A percentile compares a stretch with the other conserved stretches of the same genome.
phyloP scores from a whole-genome alignment of 164 flowering plant species.

The Vitis cinerea region DNA sequence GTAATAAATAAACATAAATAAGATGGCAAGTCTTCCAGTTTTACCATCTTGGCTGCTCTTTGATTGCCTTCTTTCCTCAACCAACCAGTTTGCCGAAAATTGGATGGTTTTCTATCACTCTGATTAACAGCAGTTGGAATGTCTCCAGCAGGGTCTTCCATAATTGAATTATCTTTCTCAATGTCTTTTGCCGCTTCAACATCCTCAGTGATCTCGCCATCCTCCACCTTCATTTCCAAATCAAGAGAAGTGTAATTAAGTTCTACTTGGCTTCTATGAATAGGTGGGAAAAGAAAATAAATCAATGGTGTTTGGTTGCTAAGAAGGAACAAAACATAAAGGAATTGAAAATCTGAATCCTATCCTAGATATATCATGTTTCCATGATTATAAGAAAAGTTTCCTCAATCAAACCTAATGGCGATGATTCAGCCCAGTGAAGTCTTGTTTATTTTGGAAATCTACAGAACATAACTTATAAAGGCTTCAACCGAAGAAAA shows the following conservation, averaged over 20 bases:
- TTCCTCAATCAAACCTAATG: too few species aligned
- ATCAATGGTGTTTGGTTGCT: too few species aligned
- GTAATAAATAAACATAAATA: background rate
- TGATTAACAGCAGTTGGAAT: slow-evolving; percentile 10
- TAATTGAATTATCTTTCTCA: slow-evolving; percentile 16
- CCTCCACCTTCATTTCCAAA: slow-evolving; percentile 57
- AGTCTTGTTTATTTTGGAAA: too few species aligned
- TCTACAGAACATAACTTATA: too few species aligned
- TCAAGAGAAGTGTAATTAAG: background rate
- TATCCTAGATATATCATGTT: too few species aligned
- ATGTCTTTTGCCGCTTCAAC: slow-evolving; percentile 28
- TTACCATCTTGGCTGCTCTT: slow-evolving; percentile 39
- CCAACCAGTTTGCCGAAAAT: slow-evolving; percentile 38
- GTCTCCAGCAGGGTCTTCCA: slow-evolving; percentile 21
- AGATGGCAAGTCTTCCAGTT: background rate
- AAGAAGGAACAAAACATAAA: too few species aligned
- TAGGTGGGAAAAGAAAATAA: too few species aligned
- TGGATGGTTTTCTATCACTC: slow-evolving; percentile 29
- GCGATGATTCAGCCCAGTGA: too few species aligned
- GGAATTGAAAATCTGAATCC: too few species aligned
- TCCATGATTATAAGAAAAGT: too few species aligned
- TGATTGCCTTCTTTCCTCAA: slow-evolving; percentile 46
- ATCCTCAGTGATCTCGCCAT: slow-evolving; percentile 68
- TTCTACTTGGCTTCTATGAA: too few species aligned
- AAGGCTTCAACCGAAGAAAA: too few species aligned